phyloP scores from a whole-genome alignment of 352 stramenopile species.

The Lagenidium sp. region DNA sequence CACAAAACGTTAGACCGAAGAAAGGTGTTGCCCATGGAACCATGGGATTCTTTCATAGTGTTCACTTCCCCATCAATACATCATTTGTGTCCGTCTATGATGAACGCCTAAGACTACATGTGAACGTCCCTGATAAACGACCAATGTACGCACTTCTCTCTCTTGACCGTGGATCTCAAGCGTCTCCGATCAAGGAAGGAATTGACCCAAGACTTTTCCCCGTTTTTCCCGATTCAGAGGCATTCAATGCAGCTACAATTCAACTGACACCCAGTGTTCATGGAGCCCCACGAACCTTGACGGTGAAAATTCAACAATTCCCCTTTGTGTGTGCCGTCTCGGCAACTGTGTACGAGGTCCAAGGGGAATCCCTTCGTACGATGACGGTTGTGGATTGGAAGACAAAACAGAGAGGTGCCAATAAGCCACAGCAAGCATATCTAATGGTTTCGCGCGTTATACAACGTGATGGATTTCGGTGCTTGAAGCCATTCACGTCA shows the following conservation, averaged over 20 bases:
- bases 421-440: constrained; percentile 5
- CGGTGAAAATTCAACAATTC: constrained; percentile 1
- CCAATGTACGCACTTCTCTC: too few relatives aligned
- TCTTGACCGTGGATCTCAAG: too few relatives aligned
- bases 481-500: neutral
- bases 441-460: constrained; percentile 3
- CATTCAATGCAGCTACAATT: neutral
- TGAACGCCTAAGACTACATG: too few relatives aligned
- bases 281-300: neutral
- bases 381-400: constrained; percentile 2
- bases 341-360: constrained; percentile 3
- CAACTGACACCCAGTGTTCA: neutral
- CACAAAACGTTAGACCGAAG: too few relatives aligned
- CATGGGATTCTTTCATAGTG: too few relatives aligned
- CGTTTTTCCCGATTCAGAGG: neutral
- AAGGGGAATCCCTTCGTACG: constrained; percentile 1
- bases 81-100: too few relatives aligned
- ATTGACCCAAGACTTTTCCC: too few relatives aligned
- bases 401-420: neutral
- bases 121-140: too few relatives aligned
- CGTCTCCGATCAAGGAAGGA: too few relatives aligned
- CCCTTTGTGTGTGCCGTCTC: constrained; percentile 1
- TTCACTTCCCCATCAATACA: too few relatives aligned
- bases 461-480: neutral
- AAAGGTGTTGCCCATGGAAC: too few relatives aligned